Base-by-base conservation (phyloP, 495 filamentous ascomycete genomes). In the Schizothecium vesticola region DNA sequence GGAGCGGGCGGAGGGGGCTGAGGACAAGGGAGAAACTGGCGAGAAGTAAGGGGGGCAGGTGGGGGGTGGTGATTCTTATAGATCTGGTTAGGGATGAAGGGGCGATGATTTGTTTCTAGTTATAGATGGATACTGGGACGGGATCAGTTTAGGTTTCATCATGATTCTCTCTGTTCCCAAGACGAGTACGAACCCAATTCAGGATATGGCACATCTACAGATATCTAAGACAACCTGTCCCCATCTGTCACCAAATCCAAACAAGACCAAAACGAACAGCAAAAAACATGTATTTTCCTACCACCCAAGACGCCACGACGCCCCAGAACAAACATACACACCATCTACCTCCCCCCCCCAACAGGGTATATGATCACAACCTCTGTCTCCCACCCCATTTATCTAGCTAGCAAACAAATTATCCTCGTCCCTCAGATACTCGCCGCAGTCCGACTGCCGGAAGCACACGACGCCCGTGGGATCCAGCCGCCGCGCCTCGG, bases 381-480 rank as follows among this genome's bases (percentile, higher is more conserved):
- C 19, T 51, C 43, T 51, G 10, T 36, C 31, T 12, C 19, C 6
- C 19, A n/a, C 19, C 16, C 43, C n/a, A n/a, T n/a, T n/a, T n/a
- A 51, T 8, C 71, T 70, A 80, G 66, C 80, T 77, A 31, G 83
- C 80, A 71, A 87, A 87, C 16, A 87, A 74, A 19, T 80, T 86
- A 71, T 87, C 85, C 71, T 87, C 87, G 70, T 97, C 94, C 75
- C 95, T 85, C 65, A 99, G 84, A 73, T 96, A 99, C 76, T 97
- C 92, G 58, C 95, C 94, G 74, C 90, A 87, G 82, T 98, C 94
- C 1, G 90, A 90, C 78, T 97, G 92, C 71, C 92, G 81, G 78
- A 96, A 97, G 31, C 89, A 86, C 11, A 90, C 88, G 64, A 97
- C 90, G 16, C 89, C 92, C 1, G 96, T 99, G 0, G 95, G 95